Evolutionary conservation across 768 basidiomycete species (phyloP).

Genomic region (Agaricus bisporus): DNA sequence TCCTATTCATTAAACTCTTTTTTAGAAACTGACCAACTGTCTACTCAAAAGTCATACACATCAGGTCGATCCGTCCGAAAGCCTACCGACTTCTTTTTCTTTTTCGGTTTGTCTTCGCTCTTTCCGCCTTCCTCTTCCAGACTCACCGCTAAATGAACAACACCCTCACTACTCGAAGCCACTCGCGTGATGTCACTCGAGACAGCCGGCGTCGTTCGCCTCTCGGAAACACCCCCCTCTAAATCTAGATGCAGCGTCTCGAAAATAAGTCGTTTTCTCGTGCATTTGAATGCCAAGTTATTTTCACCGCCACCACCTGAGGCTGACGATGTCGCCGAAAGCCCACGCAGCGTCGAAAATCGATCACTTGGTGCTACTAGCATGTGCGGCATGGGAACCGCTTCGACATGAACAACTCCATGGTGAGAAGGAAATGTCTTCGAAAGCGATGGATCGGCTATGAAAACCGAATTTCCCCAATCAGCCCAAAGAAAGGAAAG

Average conservation of each 20-base stretch:
- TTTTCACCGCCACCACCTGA: slow-evolving; percentile 81
- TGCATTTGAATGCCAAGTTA: slow-evolving; percentile 92
- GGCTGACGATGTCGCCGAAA: slow-evolving; percentile 47
- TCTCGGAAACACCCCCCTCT: slow-evolving; percentile 78
- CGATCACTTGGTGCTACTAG: slow-evolving; percentile 76
- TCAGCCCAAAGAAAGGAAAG: background rate
- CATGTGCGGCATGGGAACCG: slow-evolving; percentile 68
- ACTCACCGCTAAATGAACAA: slow-evolving; percentile 40
- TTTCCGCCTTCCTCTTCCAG: background rate
- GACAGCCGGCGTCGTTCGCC: slow-evolving; percentile 49
- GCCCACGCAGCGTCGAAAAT: slow-evolving; percentile 77
- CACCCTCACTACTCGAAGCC: slow-evolving; percentile 20
- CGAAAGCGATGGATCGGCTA: slow-evolving; percentile 75
- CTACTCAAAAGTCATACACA: slow-evolving; percentile 41
- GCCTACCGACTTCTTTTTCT: slow-evolving; percentile 57
- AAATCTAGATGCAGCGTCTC: slow-evolving; percentile 88
- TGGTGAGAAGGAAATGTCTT: slow-evolving; percentile 78
- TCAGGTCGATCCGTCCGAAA: slow-evolving; percentile 65
- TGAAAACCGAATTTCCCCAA: background rate
- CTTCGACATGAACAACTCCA: slow-evolving; percentile 75
- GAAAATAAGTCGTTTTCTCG: slow-evolving; percentile 78
- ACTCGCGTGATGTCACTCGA: background rate
- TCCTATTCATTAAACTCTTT: background rate
- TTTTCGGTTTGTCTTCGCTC: slow-evolving; percentile 9
- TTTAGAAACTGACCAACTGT: background rate